Evolutionary conservation across 306 rosid species (phyloP), one percentile per base, ranked within the genome.

Genomic region (Inga leiocalycina): DNA sequence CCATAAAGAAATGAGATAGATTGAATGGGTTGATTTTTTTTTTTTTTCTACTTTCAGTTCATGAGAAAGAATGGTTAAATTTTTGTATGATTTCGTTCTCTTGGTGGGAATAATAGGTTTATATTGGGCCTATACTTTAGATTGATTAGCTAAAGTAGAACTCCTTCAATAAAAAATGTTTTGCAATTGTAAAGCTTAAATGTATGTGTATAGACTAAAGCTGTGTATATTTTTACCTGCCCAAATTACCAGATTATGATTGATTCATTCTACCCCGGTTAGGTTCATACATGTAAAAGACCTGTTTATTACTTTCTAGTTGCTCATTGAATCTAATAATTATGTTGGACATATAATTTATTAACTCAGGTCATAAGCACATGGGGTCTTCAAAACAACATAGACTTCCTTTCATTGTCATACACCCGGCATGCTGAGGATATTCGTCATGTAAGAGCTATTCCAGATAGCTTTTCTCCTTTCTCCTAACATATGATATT

Each of bases 381-480:
- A 41, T 95, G 98, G 98, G 98, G 95, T 73, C 95, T 90, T 84
- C 84, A 39, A 68, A 95, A 95, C 91, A 93, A 82, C 6, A 92
- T 95, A 51, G 97, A 95, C 89, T 88, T 93, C 91, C 95, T 95
- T 41, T 84, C 97, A 27, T 83, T 95, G 83, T 88, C 94, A 41
- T 89, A 86, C 75, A 87, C 98, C 3, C 86, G 98, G 51, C 97
- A 88, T 32, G 98, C 90, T 74, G 97, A 95, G 88, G 98, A 95
- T 84, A 75, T 95, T 89, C 89, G 94, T 87, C 91, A 88, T 15
- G 98, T 95, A 91, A 89, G 91, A 80, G 71, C 62, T 77, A 79
- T 80, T 16, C 59, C 61, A 57, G 71, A 56, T 82, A 52, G 13
- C 16, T 71, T 87, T 71, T 35, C 62, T 76, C 43, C 37, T 39